These are phyloP conservation scores for Quercus phellos DNA, from an alignment of 331 rosid species.

Conservation along the genomic window DNA sequence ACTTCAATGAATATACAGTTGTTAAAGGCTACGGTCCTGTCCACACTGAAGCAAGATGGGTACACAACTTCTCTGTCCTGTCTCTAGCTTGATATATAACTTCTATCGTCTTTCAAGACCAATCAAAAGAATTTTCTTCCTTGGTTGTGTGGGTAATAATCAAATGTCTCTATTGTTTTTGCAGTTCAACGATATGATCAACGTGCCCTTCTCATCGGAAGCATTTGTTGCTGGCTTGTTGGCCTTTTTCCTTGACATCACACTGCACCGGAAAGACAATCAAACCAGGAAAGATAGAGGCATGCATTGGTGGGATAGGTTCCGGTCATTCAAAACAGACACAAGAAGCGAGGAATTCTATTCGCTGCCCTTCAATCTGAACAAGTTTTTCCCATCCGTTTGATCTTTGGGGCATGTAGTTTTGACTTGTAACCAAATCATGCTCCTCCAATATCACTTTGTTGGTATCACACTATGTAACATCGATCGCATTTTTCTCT, in stretches of 20 bases:
- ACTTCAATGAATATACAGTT: conserved; percentile 61
- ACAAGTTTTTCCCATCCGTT: conserved; percentile 67
- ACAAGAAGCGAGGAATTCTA: conserved; percentile 59
- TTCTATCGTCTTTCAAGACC: not conserved
- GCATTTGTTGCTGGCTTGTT: conserved; percentile 55
- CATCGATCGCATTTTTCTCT: not conserved
- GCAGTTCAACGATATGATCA: conserved; percentile 67
- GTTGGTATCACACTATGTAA: not conserved
- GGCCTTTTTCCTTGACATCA: conserved; percentile 41
- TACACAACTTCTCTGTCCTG: conserved; percentile 1
- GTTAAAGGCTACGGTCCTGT: conserved; percentile 52
- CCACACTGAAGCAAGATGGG: conserved; percentile 65
- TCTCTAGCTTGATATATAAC: not conserved
- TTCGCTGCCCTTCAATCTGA: conserved; percentile 56
- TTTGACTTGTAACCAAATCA: not conserved
- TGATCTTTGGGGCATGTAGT: conserved; percentile 11
- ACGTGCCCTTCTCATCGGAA: conserved; percentile 56
- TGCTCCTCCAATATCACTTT: conserved; percentile 19
- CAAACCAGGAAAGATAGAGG: conserved; percentile 48
- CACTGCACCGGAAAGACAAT: conserved; percentile 40
- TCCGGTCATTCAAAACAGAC: conserved; percentile 46
- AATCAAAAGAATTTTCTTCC: not conserved
- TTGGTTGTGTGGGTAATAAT: not conserved
- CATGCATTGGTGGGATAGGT: conserved; percentile 57
- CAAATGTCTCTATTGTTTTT: not conserved